Base-by-base conservation (phyloP, 2,329 filamentous ascomycete genomes). In the Xylaria sp. region DNA sequence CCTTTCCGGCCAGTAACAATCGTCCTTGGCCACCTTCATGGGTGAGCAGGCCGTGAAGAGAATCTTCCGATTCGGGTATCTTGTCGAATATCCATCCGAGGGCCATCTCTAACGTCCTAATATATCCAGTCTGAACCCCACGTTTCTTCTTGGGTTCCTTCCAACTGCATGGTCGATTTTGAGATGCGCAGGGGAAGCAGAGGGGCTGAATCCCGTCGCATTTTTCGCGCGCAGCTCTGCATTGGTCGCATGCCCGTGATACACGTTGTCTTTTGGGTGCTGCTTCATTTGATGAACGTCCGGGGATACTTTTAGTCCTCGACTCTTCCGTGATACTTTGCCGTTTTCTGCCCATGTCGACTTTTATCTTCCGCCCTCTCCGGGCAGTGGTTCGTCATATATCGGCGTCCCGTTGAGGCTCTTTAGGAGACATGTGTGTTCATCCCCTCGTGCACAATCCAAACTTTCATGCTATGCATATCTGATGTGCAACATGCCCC, bases 51-150 rank as follows among this genome's bases (percentile, higher is more conserved):
- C 80, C 80, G 57, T 87, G 84, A 28, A 92, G 83, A 15, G 85
- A 83, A 60, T 84, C 82, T 77, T 92, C 90, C 57, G 84, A 85
- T 10, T 85, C 87, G 15, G 87, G 84, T 42, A 89, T 85, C 63
- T 87, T 86, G 67, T 88, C 85, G 68, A 93, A 90, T 0, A 92
- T 80, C 83, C 89, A 89, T 13, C 89, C 90, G 63, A 92, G 83
- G 10, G 90, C 86, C 51, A 92, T 79, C 78, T 94, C 92, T 20
- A 94, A 82, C 0, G 90, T 91, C 40, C 91, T 87, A 63, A 94
- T 90, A 75, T 94, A 93, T 17, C 92, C 92, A n/a, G 92, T 92
- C 74, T 92, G 92, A 11, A 94, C 88, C 4, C 92, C 92, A 71
- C 92, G 85, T 78, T 93, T 93, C 79, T 93, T 93, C 7, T 90